Base-by-base conservation (phyloP, 805 yeast genomes). In the Starmerella sp. region DNA sequence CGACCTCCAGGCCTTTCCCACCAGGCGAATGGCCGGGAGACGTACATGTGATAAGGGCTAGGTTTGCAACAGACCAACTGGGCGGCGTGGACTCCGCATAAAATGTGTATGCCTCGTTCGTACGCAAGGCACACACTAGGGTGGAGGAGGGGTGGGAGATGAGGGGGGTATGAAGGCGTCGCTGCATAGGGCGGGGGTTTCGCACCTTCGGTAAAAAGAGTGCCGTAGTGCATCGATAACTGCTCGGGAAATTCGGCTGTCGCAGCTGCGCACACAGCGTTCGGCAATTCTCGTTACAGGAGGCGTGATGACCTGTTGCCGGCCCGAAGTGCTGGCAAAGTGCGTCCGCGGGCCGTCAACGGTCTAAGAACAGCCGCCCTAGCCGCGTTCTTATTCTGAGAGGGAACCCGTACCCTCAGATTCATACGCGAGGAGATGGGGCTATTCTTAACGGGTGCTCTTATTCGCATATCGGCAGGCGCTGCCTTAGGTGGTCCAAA, bases 41-140 rank as follows among this genome's bases (percentile, higher is more conserved):
- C 7, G 11, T 7, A 42, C 45, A 29, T 42, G 45, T 42, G 45
- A 42, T 42, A 42, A 42, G 45, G 45, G 45, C 13, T 8, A 42
- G 45, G 45, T 5, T 6, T 32, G 2, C n/a, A 36, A 36, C 14
- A 42, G 14, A 32, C 31, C 45, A 42, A 29, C 32, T 22, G 45
- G 45, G 45, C 45, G 32, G 32, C n/a, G 32, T 22, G 45, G 6
- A 42, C 45, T 42, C 28, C 42, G 45, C 45, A 28, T 42, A 5
- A 32, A 30, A 44, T 44, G 22, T 44, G 48, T 44, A 44, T 44
- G 48, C 35, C 6, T 44, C 48, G 48, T 44, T 44, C 30, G 36
- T 17, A 44, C 48, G 48, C 36, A 44, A 44, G 48, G 48, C 36
- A 44, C 36, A 44, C 48, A 31, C 14, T 6, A 30, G 17, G 14